Evolutionary conservation across 2,329 filamentous ascomycete genomes (phyloP).

Genomic region (Aspergillus pseudonomiae): DNA sequence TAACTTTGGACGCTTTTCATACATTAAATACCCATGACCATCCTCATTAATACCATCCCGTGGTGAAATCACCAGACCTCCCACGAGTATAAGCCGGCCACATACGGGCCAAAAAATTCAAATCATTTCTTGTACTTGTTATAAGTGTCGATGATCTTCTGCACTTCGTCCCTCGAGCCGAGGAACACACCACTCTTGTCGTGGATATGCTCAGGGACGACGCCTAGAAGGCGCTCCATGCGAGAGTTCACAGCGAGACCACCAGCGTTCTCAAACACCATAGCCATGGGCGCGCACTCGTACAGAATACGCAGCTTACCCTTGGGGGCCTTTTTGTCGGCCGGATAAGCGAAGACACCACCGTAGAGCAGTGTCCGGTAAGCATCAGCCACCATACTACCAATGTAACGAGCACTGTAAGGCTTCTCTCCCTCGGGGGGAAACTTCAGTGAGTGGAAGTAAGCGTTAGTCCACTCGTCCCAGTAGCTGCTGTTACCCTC

Average conservation of each 20-base stretch:
- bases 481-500: conserved; percentile 98
- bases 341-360: conserved; percentile 95
- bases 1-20: not conserved
- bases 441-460: conserved; percentile 87
- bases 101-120: not conserved
- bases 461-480: conserved; percentile 82
- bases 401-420: conserved; percentile 94
- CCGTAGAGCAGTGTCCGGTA: conserved; percentile 95
- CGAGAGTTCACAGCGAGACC: conserved; percentile 89
- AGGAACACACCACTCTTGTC: conserved; percentile 95
- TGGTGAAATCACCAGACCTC: conserved; percentile 9
- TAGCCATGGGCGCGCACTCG: conserved; percentile 98
- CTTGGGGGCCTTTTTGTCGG: conserved; percentile 97
- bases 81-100: conserved; percentile 12
- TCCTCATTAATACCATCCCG: not conserved
- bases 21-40: conserved; percentile 9
- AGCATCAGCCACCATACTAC: conserved; percentile 96
- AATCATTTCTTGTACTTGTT: conserved; percentile 51
- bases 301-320: conserved; percentile 97
- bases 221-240: conserved; percentile 86
- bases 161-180: conserved; percentile 90
- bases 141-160: conserved; percentile 88
- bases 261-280: conserved; percentile 98
- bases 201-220: conserved; percentile 90
- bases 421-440: conserved; percentile 74